Evolutionary conservation across 352 stramenopile species (phyloP).

Genomic region (Aphanomyces stellatus): DNA sequence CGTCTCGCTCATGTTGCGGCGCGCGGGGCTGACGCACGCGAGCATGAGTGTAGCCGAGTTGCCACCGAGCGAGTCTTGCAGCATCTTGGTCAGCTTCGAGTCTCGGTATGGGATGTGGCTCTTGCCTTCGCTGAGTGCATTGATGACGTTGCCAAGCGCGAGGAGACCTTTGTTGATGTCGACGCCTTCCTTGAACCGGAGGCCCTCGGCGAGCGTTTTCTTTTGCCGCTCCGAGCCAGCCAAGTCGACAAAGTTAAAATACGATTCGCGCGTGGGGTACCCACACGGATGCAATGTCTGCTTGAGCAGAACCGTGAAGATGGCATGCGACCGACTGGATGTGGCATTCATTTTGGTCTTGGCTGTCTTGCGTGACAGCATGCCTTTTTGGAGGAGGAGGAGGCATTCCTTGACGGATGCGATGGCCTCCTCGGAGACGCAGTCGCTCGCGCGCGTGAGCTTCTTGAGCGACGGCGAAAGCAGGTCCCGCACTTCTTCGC

Average conservation of each 20-base stretch:
- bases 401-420: slow-evolving; percentile 32
- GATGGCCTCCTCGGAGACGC: slow-evolving; percentile 69
- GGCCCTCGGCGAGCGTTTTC: slow-evolving; percentile 75
- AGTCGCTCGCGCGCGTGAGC: slow-evolving; percentile 63
- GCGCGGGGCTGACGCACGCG: slow-evolving; percentile 66
- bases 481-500: slow-evolving; percentile 84
- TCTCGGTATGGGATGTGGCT: slow-evolving; percentile 84
- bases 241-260: slow-evolving; percentile 94
- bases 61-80: slow-evolving; percentile 82
- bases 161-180: slow-evolving; percentile 94
- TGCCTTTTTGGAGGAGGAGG: slow-evolving; percentile 39
- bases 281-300: slow-evolving; percentile 30
- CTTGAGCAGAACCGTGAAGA: slow-evolving; percentile 84
- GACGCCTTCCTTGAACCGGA: slow-evolving; percentile 85
- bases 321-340: slow-evolving; percentile 82
- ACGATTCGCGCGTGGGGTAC: slow-evolving; percentile 47
- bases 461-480: slow-evolving; percentile 54
- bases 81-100: slow-evolving; percentile 84
- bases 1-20: slow-evolving; percentile 91
- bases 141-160: slow-evolving; percentile 94
- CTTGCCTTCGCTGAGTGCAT: slow-evolving; percentile 76
- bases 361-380: slow-evolving; percentile 42
- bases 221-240: slow-evolving; percentile 91
- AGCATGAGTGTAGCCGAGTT: slow-evolving; percentile 92
- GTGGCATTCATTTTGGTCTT: slow-evolving; percentile 65